Percentiles rank a stretch among this genome's conserved stretches.
Conservation (phyloP, 2,329 filamentous ascomycete genomes). For the Pestalotiopsis sp. region DNA sequence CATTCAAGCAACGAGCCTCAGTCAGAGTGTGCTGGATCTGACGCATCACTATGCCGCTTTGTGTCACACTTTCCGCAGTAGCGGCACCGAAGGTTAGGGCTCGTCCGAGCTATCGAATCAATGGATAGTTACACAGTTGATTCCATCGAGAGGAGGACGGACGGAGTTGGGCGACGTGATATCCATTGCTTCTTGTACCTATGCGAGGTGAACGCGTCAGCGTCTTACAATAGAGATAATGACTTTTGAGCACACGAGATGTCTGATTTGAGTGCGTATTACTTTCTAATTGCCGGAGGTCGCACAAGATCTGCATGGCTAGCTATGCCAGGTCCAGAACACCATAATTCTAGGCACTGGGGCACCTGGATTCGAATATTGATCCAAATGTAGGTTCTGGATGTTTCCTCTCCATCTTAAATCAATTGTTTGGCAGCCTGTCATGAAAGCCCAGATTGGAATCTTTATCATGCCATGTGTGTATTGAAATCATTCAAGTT, state of each 20-base stretch:
- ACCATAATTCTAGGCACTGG: neutral
- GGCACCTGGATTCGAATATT: neutral
- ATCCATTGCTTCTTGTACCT: slow-evolving; percentile 13
- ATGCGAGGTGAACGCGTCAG: neutral
- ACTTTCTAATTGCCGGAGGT: too few species aligned
- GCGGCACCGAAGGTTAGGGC: slow-evolving; percentile 77
- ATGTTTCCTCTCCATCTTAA: too few species aligned
- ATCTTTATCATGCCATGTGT: too few species aligned
- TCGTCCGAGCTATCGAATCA: neutral
- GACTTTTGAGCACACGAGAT: neutral
- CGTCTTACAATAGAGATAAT: slow-evolving; percentile 3
- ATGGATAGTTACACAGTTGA: neutral
- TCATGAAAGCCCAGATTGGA: too few species aligned
- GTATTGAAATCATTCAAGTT: too few species aligned
- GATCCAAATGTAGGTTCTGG: too few species aligned
- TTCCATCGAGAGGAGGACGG: slow-evolving; percentile 1
- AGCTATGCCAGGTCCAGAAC: too few species aligned
- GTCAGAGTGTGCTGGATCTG: slow-evolving; percentile 89
- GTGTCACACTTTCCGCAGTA: slow-evolving; percentile 94
- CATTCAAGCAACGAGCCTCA: slow-evolving; percentile 91
- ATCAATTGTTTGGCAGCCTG: too few species aligned
- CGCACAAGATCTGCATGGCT: too few species aligned
- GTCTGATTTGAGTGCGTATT: too few species aligned
- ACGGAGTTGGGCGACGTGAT: slow-evolving; percentile 4
- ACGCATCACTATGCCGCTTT: slow-evolving; percentile 96